A percentile compares a stretch with the other conserved stretches of the same genome.
These are phyloP conservation scores for Fallopia convolvulus DNA, from an alignment of 148 eudicot genomes.

Conservation along the genomic window DNA sequence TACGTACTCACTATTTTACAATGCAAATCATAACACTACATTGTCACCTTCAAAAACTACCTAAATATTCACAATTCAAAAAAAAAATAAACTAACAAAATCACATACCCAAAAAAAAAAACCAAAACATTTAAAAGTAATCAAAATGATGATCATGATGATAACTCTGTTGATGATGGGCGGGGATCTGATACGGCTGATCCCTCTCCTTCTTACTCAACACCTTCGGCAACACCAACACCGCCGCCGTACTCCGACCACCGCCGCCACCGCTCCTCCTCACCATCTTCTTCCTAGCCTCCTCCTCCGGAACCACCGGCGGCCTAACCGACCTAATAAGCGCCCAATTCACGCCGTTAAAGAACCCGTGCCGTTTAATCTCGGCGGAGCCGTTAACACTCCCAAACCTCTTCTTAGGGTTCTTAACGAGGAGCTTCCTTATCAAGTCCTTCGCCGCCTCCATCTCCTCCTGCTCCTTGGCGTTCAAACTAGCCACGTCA, in stretches of 20 bases:
- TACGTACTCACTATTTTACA: constrained; percentile 5
- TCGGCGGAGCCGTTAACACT: constrained; percentile 61
- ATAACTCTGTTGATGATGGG: background rate
- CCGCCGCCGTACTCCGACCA: background rate
- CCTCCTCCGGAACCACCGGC: constrained; percentile 60
- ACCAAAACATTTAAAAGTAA: constrained; percentile 34
- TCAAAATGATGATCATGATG: constrained; percentile 45
- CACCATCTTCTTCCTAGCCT: constrained; percentile 22
- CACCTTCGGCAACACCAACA: constrained; percentile 32
- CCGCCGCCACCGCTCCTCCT: constrained; percentile 19
- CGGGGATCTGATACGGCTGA: constrained; percentile 62
- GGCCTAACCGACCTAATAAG: constrained; percentile 74
- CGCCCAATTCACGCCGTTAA: constrained; percentile 89
- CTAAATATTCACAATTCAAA: background rate
- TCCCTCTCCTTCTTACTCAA: constrained; percentile 65
- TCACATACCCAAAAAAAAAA: background rate
- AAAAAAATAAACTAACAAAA: background rate
- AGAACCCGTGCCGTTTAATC: constrained; percentile 70
- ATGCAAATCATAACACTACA: background rate
- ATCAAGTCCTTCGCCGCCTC: constrained; percentile 57
- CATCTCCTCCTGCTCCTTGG: constrained; percentile 62
- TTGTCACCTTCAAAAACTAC: background rate
- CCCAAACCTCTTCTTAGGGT: constrained; percentile 76
- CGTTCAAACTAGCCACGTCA: constrained; percentile 8
- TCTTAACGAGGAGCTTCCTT: constrained; percentile 54